Conservation (phyloP, 306 rosid genomes). For the Rosa chinensis region DNA sequence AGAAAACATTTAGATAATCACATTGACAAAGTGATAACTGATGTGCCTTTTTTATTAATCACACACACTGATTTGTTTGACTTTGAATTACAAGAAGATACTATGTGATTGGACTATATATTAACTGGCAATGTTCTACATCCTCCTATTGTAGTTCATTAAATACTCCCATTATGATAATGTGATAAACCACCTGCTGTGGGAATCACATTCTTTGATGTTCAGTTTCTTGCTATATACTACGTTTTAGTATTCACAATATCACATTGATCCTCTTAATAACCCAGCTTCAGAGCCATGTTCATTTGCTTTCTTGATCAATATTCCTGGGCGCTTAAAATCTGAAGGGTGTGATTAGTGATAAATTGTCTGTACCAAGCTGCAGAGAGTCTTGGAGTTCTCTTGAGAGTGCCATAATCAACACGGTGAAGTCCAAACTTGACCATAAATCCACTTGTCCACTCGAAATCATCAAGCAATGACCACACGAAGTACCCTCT, state of each 20-base stretch:
- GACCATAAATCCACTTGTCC: conserved; percentile 46
- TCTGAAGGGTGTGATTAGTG: conserved; percentile 27
- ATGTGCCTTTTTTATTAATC: no score
- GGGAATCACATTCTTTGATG: neutral
- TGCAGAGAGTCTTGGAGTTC: conserved; percentile 60
- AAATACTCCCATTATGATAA: no score
- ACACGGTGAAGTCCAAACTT: conserved; percentile 54
- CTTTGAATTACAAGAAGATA: no score
- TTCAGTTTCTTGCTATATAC: neutral
- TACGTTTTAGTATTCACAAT: neutral
- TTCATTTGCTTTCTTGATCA: neutral
- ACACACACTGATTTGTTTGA: no score
- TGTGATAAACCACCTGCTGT: no score
- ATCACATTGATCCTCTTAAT: neutral
- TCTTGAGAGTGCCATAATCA: conserved; percentile 42
- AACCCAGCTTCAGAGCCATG: neutral
- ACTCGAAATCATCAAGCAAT: conserved; percentile 65
- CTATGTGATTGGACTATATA: no score
- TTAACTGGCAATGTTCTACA: no score
- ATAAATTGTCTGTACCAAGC: conserved; percentile 54
- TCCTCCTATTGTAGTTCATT: no score
- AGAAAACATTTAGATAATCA: no score
- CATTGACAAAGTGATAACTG: no score
- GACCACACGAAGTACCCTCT: conserved; percentile 73
- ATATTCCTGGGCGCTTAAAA: neutral